Base-by-base conservation (phyloP, 2,329 filamentous ascomycete genomes). In the Pyrenophora teres region DNA sequence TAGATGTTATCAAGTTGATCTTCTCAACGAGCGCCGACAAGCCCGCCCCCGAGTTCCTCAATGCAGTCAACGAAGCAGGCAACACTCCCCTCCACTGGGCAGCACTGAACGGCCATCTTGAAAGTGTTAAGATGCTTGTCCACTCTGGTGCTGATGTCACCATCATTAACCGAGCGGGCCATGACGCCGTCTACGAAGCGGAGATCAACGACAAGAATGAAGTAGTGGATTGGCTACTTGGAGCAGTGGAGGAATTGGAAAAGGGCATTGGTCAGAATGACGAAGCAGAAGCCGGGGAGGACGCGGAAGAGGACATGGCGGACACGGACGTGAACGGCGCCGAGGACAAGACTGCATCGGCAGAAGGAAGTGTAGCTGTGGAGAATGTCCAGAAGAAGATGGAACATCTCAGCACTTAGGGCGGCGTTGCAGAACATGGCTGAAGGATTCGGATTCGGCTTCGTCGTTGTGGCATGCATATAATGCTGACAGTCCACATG, bases 1-100 rank as follows among this genome's bases (percentile, higher is more conserved):
- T 35, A 74, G 72, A 73, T 42, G 59, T 70, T 12, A 61, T 74
- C 46, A 71, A 71, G 45, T 45, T 67, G 18, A 42, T 72, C 75
- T 79, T 70, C 73, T 78, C 72, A 31, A 64, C 67, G 18, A 61
- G 54, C 38, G 48, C 46, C 23, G 59, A 62, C 36, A 65, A 63
- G 45, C 48, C 63, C 32, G 41, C 63, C 57, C 48, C 64, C 52
- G 45, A 80, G 0, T 85, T 87, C 60, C 73, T 92, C 19, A 88
- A 91, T 63, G 78, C 81, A 2, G 80, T 83, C 55, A 99, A 99
- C 68, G 79, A 85, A 56, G 87, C 89, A 39, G 92, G 92, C 38
- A 97, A 97, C 77, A 97, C 93, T 0, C 84, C 91, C 0, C 79
- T 99, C 51, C 94, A 99, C 76, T 97, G 92, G 92, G 93, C 93